phyloP scores from a whole-genome alignment of 371 early-diverging fungal genomes.

The Phascolomyces articulosus region DNA sequence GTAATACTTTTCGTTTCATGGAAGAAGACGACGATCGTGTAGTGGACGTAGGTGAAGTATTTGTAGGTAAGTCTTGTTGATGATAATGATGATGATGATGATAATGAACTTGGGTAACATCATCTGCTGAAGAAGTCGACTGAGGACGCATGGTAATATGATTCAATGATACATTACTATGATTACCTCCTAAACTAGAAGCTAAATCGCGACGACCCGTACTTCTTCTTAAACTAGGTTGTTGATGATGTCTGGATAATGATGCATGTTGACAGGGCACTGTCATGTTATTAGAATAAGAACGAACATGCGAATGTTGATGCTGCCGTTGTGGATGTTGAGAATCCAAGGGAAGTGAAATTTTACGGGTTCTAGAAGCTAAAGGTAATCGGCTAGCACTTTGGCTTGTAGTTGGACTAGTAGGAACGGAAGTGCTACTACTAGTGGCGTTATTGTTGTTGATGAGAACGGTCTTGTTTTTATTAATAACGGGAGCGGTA shows the following conservation, averaged over 20 bases:
- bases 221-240: constrained; percentile 16
- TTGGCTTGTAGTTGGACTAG: too few species aligned
- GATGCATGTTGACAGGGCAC: constrained; percentile 5
- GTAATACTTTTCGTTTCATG: neutral
- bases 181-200: neutral
- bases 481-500: too few species aligned
- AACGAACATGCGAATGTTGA: constrained; percentile 3
- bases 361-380: constrained; percentile 2
- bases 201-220: constrained; percentile 18
- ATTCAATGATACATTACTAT: neutral
- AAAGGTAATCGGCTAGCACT: neutral
- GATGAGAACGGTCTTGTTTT: too few species aligned
- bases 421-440: too few species aligned
- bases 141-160: neutral
- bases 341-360: constrained; percentile 6
- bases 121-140: neutral
- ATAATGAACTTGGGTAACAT: neutral
- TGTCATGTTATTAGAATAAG: constrained; percentile 13
- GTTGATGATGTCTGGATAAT: neutral
- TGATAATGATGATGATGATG: constrained; percentile 5
- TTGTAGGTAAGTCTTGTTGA: too few species aligned
- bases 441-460: too few species aligned
- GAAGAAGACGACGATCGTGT: neutral
- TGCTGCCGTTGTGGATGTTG: neutral
- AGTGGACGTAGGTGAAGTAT: neutral